A percentile compares a stretch with the other conserved stretches of the same genome.
phyloP scores from a whole-genome alignment of 108 stramenopile species.

The Cylindrotheca closterium region DNA sequence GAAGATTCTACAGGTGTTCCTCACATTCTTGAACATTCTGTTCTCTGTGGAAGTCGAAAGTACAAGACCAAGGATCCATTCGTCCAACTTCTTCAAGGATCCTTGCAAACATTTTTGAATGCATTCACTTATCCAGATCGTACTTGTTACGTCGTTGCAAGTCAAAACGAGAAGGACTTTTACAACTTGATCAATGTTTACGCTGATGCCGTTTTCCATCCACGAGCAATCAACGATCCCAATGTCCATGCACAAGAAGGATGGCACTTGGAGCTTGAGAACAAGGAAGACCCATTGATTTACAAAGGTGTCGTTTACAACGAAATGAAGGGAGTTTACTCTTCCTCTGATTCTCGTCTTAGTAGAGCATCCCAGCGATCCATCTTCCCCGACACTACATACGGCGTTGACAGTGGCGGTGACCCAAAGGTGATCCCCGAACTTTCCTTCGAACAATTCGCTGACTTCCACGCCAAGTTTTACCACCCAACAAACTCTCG shows the following conservation, averaged over 20 bases:
- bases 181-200: conserved; percentile 99
- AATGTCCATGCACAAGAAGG: conserved; percentile 96
- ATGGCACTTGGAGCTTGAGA: conserved; percentile 96
- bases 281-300: conserved; percentile 78
- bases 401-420: conserved; percentile 94
- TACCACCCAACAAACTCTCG: conserved; percentile 97
- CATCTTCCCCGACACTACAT: conserved; percentile 95
- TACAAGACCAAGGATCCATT: conserved; percentile 99
- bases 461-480: conserved; percentile 87
- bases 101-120: conserved; percentile 97
- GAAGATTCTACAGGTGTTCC: conserved; percentile 96
- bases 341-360: conserved; percentile 87
- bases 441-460: conserved; percentile 93
- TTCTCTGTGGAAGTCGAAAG: conserved; percentile 95
- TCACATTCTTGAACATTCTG: conserved; percentile 98
- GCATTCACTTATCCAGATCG: conserved; percentile 99
- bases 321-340: conserved; percentile 99
- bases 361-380: conserved; percentile 88
- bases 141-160: conserved; percentile 98
- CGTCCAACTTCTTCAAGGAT: conserved; percentile 93
- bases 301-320: conserved; percentile 99
- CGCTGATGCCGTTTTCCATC: conserved; percentile 95
- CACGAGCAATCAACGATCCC: conserved; percentile 88
- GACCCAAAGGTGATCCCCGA: conserved; percentile 95
- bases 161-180: conserved; percentile 97